These are phyloP conservation scores for Metarhizium humberi DNA, from an alignment of 2,329 filamentous ascomycete genomes.

Conservation along the genomic window DNA sequence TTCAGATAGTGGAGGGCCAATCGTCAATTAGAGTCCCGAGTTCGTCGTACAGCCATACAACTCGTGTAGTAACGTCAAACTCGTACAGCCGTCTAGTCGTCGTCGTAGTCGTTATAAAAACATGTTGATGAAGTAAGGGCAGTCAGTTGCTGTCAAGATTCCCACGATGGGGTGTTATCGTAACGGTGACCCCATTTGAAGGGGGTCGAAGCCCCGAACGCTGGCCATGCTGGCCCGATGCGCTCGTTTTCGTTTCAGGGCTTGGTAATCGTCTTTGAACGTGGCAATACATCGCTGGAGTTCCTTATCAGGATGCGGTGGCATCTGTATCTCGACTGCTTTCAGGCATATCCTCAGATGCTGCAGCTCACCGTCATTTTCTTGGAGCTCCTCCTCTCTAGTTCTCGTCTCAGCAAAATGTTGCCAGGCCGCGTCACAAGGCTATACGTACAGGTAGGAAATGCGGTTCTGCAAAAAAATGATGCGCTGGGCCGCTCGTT, in stretches of 20 bases:
- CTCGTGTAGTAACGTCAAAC: slow-evolving; percentile 1
- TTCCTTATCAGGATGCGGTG: slow-evolving; percentile 42
- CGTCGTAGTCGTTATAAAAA: background rate
- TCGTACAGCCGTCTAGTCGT: slow-evolving; percentile 5
- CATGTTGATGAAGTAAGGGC: background rate
- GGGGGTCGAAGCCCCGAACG: slow-evolving; percentile 17
- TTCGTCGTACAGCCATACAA: background rate
- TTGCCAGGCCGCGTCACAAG: background rate
- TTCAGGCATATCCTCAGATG: slow-evolving; percentile 54
- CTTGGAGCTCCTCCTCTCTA: slow-evolving; percentile 46
- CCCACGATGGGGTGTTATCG: slow-evolving; percentile 4
- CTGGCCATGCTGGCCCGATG: slow-evolving; percentile 20
- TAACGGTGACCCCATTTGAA: slow-evolving; percentile 14
- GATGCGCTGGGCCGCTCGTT: slow-evolving; percentile 48
- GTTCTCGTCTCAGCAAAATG: background rate
- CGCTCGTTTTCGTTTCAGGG: slow-evolving; percentile 37
- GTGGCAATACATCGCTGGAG: slow-evolving; percentile 48
- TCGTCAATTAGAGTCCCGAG: background rate
- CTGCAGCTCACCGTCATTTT: slow-evolving; percentile 50
- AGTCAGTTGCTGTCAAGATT: background rate
- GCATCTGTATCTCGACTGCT: slow-evolving; percentile 51
- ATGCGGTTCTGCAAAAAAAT: slow-evolving; percentile 51
- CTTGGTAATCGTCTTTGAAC: slow-evolving; percentile 51
- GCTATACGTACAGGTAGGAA: slow-evolving; percentile 39
- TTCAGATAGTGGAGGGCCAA: background rate